These are phyloP conservation scores for Ophiostoma himal-ulmi DNA, from an alignment of 2,329 filamentous ascomycete genomes.

Conservation along the genomic window DNA sequence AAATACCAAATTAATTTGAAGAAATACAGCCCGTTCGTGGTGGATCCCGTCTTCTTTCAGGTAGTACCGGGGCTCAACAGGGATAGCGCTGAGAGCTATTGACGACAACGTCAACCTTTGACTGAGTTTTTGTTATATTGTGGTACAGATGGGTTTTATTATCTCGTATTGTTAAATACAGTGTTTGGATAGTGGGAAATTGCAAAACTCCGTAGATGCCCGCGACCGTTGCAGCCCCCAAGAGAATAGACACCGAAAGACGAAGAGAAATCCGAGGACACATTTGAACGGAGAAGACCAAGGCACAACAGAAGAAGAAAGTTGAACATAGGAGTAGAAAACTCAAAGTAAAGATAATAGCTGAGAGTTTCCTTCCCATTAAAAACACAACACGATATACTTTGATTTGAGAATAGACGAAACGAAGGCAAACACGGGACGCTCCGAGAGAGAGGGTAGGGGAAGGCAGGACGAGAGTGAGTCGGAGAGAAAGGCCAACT, in stretches of 20 bases:
- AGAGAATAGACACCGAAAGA: background rate
- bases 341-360: background rate
- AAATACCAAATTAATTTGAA: constrained; percentile 9
- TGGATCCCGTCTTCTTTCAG: background rate
- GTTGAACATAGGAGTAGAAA: background rate
- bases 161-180: background rate
- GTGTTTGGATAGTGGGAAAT: background rate
- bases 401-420: constrained; percentile 3
- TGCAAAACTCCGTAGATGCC: background rate
- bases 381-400: background rate
- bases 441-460: background rate
- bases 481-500: background rate
- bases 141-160: background rate
- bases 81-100: background rate
- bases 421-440: background rate
- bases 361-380: background rate
- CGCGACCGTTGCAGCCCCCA: background rate
- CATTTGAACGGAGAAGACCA: background rate
- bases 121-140: background rate
- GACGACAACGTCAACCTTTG: background rate
- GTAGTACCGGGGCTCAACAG: background rate
- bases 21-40: background rate
- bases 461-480: background rate
- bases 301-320: background rate
- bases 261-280: background rate